A percentile compares a stretch with the other conserved stretches of the same genome.
Conservation (phyloP, 139 green algal genomes). For the Micractinium conductrix region DNA sequence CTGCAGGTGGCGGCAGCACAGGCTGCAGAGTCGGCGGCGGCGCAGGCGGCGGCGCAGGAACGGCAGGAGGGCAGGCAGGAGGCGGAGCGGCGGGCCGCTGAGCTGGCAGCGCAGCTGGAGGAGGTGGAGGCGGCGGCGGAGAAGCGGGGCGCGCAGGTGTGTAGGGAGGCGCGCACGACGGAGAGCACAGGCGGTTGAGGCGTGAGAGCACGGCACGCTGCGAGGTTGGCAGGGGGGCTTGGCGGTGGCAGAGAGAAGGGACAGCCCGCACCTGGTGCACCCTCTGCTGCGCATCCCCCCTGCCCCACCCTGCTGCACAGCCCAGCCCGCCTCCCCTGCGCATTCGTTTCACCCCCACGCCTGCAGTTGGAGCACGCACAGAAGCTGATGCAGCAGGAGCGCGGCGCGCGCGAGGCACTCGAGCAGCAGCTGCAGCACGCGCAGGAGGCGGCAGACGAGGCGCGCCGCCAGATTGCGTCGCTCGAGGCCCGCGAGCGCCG, state of each 20-base stretch:
- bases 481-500: not conserved
- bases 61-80: not conserved
- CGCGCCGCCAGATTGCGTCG: not conserved
- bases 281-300: not conserved
- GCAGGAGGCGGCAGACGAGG: not conserved
- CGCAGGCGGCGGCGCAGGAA: not conserved
- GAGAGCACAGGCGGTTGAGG: too few relatives aligned
- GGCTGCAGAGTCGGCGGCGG: not conserved
- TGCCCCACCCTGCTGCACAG: too few relatives aligned
- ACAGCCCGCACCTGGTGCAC: too few relatives aligned
- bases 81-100: not conserved
- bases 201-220: not conserved
- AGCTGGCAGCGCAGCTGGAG: not conserved
- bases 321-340: too few relatives aligned
- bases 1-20: not conserved
- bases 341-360: not conserved
- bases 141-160: not conserved
- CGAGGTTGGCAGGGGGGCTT: too few relatives aligned
- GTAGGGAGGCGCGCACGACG: not conserved
- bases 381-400: not conserved
- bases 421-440: not conserved
- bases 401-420: not conserved
- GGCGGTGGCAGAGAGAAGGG: too few relatives aligned
- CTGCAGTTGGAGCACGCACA: not conserved
- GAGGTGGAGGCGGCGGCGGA: not conserved